Base-by-base conservation (phyloP, 192 early-diverging fungal genomes). In the Entomortierella beljakovae region DNA sequence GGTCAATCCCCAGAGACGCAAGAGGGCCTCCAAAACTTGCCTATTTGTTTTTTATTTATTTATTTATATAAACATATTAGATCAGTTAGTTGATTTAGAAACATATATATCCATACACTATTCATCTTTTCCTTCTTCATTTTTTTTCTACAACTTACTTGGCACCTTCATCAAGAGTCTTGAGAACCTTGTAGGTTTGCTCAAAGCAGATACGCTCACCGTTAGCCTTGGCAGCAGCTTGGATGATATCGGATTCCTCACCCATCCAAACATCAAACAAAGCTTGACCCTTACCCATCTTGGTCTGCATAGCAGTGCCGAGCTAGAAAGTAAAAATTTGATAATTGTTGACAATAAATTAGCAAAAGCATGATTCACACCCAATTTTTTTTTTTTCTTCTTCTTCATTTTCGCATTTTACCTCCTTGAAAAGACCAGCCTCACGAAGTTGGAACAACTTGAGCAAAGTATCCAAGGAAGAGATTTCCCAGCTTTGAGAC, bases 181-280 rank as follows among this genome's bases (percentile, higher is more conserved):
- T 23, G 28, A 87, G 59, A 29, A 71, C 83, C 46, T 73, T 62
- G 28, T 82, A 22, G 18, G 87, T 80, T 74, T 91, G 84, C 61
- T 93, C 91, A 32, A 91, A 71, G 33, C 68, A 68, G 26, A 92
- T 83, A 28, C 90, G 82, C 62, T 92, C 90, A 46, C 92, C 92
- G 60, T 85, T 89, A 26, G 92, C 86, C 40, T 85, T 80, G 28
- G 91, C 88, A 9, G 88, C 64, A 18, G 85, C 85, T 74, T 94
- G 92, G 57, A 94, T 89, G 0, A 80, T 73, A 50, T 94, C 91
- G 25, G 88, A 90, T 71, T 94, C 88, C 70, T 92, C 84, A 51
- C 76, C 72, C 92, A 94, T 94, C 92, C 92, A 94, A 26, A 91
- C 87, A 43, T 92, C 88, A 74, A 92, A 94, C 58, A 92, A 54